phyloP scores from a whole-genome alignment of 2,329 filamentous ascomycete genomes.

The Fusarium sp. region DNA sequence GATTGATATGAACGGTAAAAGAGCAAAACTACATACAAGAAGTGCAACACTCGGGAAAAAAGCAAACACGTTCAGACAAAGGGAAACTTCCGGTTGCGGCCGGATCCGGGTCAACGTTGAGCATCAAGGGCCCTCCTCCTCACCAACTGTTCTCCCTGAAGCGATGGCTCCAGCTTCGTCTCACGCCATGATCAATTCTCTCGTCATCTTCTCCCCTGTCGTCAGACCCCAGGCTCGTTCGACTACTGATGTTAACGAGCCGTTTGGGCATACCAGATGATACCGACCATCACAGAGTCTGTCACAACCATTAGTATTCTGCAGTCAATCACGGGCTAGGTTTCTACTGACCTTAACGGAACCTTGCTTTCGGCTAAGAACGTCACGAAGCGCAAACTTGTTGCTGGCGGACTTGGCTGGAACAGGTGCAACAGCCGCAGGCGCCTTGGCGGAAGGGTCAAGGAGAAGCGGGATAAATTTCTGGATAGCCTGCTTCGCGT shows the following conservation, averaged over 20 bases:
- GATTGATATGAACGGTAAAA: neutral
- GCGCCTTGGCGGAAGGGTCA: neutral
- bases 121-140: neutral
- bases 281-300: neutral
- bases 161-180: neutral
- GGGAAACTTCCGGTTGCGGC: constrained; percentile 15
- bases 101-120: neutral
- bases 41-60: neutral
- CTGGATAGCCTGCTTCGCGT: constrained; percentile 23
- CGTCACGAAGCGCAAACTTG: constrained; percentile 28
- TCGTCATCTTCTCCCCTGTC: neutral
- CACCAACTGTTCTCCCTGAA: too few species aligned
- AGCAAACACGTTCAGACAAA: neutral
- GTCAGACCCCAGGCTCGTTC: too few species aligned
- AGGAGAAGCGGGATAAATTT: constrained; percentile 31
- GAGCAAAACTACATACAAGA: neutral
- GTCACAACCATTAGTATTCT: too few species aligned
- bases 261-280: too few species aligned
- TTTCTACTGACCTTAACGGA: neutral
- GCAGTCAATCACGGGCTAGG: too few species aligned
- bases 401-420: neutral
- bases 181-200: neutral
- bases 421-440: neutral
- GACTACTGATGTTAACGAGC: too few species aligned
- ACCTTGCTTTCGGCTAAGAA: constrained; percentile 8